Base-by-base conservation (phyloP, 2,329 filamentous ascomycete species). In the Rugonectria rugulosa region DNA sequence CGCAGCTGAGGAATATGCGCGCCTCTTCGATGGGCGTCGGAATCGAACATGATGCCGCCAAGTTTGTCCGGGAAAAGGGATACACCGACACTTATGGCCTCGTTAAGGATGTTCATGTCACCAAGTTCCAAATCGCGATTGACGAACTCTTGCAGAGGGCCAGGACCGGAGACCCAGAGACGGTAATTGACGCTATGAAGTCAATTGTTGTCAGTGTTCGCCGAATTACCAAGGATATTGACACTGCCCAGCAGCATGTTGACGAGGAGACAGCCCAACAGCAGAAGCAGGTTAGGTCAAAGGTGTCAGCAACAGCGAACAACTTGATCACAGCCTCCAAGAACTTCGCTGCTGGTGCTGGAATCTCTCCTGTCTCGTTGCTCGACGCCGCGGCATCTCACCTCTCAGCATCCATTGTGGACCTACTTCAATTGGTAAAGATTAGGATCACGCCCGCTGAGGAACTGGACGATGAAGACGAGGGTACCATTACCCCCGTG, bases 261-360 rank as follows among this genome's bases (percentile, higher is more conserved):
- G 82, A 85, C 58, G 83, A 83, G 29, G 79, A 84, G 14, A 60
- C 79, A 23, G 72, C 77, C 31, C 83, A 86, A 61, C 79, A 88
- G 59, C 86, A 87, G 61, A 78, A 81, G 23, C 92, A 88, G 72
- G 81, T 96, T 57, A 96, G 91, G 74, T 83, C 85, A 44, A 88
- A 89, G 55, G 89, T 98, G 3, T 96, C 92, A n/a, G 89, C 89
- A 3, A 96, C 94, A 2, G 93, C 95, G 43, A 98, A 98, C 79
- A 95, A 94, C 69, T 81, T 99, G 54, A 97, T 98, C 68, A 98
- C 94, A 3, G 92, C 94, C 2, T 89, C 91, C 27, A 97, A 96
- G 77, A 97, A 97, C 70, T 97, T 95, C 72, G 88, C 90, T 27
- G 83, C 86, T 10, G 88, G 92, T 1, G 87, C 86, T 17, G 95